Evolutionary conservation across 768 basidiomycete species (phyloP), one percentile per base, ranked within the genome.

Genomic region (Pleurotus tuoliensis): DNA sequence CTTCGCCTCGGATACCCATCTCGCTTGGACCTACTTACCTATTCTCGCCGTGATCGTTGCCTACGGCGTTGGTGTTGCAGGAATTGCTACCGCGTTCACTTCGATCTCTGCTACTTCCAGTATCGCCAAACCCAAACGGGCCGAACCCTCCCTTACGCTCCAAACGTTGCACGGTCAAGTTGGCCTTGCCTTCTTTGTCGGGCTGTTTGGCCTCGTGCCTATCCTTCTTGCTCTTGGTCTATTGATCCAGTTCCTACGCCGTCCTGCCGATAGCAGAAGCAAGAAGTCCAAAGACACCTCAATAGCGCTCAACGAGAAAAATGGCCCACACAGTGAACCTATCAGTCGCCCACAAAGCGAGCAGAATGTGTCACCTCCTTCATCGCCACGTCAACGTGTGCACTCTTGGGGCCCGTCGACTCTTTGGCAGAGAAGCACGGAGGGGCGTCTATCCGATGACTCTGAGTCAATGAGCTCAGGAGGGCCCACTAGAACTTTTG

Each of bases 151-250:
- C 41, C 49, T 61, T 13, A 76, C 72, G 58, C 62, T 91, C 45
- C 74, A 71, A 57, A 91, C 90, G 1, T 65, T 68, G 6, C 91
- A 92, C 64, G 82, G 86, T 30, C 74, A 77, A 65, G 84, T 80
- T 1, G 87, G 88, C 34, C 70, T 92, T 43, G 79, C 78, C 15
- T 77, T 92, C 13, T 88, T 87, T 65, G 57, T 82, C 40, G 76
- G 75, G 39, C 70, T 91, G 18, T 92, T 90, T 65, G 73, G 69
- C 30, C 40, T 83, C 41, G 59, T 82, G 15, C 86, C 82, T 37
- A 51, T 73, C 56, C 57, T 82, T 56, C 60, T 77, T 59, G 56
- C 73, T 65, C n/a, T 66, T 25, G 61, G 62, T 18, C 12, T 53
- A 16, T 61, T 56, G 52, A 25, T 56, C 25, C 58, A 39, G 37